Base-by-base conservation (phyloP, 306 rosid genomes). In the Prunus mongolica region DNA sequence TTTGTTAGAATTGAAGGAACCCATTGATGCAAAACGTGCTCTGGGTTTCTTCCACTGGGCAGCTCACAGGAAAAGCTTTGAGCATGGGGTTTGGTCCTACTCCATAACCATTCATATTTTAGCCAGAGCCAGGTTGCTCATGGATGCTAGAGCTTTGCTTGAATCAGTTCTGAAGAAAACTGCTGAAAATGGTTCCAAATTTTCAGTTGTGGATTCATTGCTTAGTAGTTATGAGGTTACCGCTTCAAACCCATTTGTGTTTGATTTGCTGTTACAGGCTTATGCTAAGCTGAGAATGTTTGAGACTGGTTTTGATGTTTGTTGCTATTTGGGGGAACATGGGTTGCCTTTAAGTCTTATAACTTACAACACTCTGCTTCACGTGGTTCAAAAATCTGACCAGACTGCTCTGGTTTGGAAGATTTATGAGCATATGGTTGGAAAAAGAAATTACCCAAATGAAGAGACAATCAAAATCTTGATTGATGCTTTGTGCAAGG, bases 41-140 rank as follows among this genome's bases (percentile, higher is more conserved):
- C 79, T 91, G 38, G 77, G 87, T 58, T 91, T 93, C 86, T 91
- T 93, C 84, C 97, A 93, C 27, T 91, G 97, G 97, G 86, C 87
- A 14, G 63, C 89, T 3, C 81, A 70, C 73, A 79, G 61, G 73
- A 87, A 76, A n/a, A 62, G 49, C 45, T 74, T 87, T 62, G 78
- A 84, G 32, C 97, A 87, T 73, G 85, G 87, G 32, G 16, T 84
- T 68, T 86, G 75, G 55, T 81, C 93, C 12, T 93, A 90, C 76
- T 76, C 81, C 60, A 51, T 90, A 18, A 71, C 82, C 76, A 85
- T 91, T 64, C 86, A 93, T 68, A 83, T 87, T 80, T 62, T 88
- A 32, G 87, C 87, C 57, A 65, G 78, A 50, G 88, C 96, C 22
- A 83, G 80, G 61, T 67, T 88, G 81, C 19, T 85, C 52, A 77